Evolutionary conservation across 192 early-diverging fungal genomes (phyloP).

Genomic region (Coemansia sp.): DNA sequence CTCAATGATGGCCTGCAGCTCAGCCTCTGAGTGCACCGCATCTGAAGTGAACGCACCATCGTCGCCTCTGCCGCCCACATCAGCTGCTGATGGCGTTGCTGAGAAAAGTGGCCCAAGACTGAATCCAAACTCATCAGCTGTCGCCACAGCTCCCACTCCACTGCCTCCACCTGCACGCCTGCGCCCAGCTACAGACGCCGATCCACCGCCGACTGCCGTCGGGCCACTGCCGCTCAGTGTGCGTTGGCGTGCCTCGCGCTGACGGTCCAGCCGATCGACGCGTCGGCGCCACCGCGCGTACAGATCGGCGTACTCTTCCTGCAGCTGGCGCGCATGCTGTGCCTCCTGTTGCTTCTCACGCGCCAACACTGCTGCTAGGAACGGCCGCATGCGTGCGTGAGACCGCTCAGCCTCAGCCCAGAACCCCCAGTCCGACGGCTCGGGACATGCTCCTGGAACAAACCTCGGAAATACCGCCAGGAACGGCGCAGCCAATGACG

Average conservation of each 20-base stretch:
- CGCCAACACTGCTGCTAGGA: slow-evolving; percentile 19
- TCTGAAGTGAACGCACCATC: slow-evolving; percentile 59
- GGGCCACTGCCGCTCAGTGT: slow-evolving; percentile 6
- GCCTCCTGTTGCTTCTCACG: slow-evolving; percentile 15
- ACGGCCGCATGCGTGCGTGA: slow-evolving; percentile 24
- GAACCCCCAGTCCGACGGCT: slow-evolving; percentile 46
- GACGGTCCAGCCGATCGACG: slow-evolving; percentile 44
- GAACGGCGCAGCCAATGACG: slow-evolving; percentile 24
- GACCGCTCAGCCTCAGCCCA: slow-evolving; percentile 31
- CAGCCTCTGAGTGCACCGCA: slow-evolving; percentile 74
- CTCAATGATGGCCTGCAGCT: slow-evolving; percentile 72
- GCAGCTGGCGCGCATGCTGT: slow-evolving; percentile 19
- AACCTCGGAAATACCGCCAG: slow-evolving; percentile 28
- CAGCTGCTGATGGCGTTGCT: slow-evolving; percentile 1
- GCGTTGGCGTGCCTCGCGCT: slow-evolving; percentile 39
- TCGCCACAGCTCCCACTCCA: background rate
- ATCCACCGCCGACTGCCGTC: slow-evolving; percentile 1
- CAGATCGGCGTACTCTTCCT: slow-evolving; percentile 39
- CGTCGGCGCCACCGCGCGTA: slow-evolving; percentile 45
- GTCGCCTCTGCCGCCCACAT: slow-evolving; percentile 19
- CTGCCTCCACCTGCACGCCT: background rate
- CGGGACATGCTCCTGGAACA: slow-evolving; percentile 32
- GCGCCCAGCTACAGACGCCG: slow-evolving; percentile 8
- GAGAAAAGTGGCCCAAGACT: slow-evolving; percentile 41
- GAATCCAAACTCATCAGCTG: slow-evolving; percentile 42